These are phyloP conservation scores for Panus rudis DNA, from an alignment of 768 basidiomycete genomes.

Conservation along the genomic window DNA sequence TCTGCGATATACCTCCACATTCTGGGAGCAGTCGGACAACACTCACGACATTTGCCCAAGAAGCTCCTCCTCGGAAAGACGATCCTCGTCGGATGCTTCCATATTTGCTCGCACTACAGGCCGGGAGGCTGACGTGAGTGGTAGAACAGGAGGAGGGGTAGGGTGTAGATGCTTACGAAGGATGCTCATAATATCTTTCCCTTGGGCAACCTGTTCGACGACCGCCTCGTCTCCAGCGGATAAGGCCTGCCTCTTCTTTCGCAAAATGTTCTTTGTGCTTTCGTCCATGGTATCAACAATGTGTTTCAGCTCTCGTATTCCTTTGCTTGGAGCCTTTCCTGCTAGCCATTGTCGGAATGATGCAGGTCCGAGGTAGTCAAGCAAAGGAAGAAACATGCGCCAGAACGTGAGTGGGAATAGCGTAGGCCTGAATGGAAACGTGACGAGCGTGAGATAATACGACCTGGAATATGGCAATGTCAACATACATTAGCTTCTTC, in stretches of 20 bases:
- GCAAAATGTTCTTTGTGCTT: constrained; percentile 9
- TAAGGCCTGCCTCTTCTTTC: constrained; percentile 13
- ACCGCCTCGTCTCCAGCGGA: constrained; percentile 10
- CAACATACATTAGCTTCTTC: constrained; percentile 2
- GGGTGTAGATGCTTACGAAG: constrained; percentile 12
- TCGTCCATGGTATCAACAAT: constrained; percentile 8
- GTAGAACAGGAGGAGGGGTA: no score
- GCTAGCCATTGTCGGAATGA: constrained; percentile 3
- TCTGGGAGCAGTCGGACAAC: no score
- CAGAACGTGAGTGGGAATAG: neutral
- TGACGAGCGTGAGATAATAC: no score
- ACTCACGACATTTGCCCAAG: constrained; percentile 10
- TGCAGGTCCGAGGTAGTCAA: neutral
- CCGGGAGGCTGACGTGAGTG: no score
- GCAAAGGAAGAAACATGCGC: neutral
- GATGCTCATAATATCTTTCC: constrained; percentile 16
- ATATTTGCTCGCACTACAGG: constrained; percentile 7
- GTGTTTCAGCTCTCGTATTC: constrained; percentile 6
- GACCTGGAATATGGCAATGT: neutral
- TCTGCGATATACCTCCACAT: no score
- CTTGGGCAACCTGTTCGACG: constrained; percentile 11
- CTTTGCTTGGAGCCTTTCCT: constrained; percentile 5
- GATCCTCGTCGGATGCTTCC: constrained; percentile 4
- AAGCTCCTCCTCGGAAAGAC: constrained; percentile 7
- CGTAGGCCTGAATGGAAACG: neutral